These are phyloP conservation scores for Termitomyces eurrhizus DNA, from an alignment of 768 basidiomycete species.

Conservation along the genomic window DNA sequence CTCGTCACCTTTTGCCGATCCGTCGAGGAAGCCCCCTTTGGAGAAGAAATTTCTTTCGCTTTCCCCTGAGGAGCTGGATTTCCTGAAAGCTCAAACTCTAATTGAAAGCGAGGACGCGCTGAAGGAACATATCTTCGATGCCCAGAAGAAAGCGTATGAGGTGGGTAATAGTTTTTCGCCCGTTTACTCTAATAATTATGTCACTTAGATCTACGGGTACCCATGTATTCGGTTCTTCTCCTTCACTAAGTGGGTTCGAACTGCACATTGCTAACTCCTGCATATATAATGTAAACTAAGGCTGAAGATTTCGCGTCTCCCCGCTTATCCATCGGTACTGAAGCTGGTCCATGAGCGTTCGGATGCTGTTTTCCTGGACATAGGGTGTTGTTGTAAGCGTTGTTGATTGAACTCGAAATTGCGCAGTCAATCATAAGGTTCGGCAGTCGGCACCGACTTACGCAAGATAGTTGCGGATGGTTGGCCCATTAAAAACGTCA, in stretches of 20 bases:
- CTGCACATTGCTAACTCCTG: neutral
- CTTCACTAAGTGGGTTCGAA: slow-evolving; percentile 23
- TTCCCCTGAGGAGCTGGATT: slow-evolving; percentile 19
- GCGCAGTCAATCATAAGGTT: neutral
- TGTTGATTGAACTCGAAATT: neutral
- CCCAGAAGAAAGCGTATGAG: slow-evolving; percentile 28
- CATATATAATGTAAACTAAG: slow-evolving; percentile 2
- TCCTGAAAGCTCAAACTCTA: slow-evolving; percentile 26
- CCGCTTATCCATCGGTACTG: slow-evolving; percentile 25
- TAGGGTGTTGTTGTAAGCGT: slow-evolving; percentile 30
- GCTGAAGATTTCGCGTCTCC: slow-evolving; percentile 24
- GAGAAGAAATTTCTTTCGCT: slow-evolving; percentile 20
- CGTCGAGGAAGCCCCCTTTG: slow-evolving; percentile 15
- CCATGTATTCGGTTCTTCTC: slow-evolving; percentile 28
- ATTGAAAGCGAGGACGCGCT: slow-evolving; percentile 26
- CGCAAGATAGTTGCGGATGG: slow-evolving; percentile 29
- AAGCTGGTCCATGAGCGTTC: slow-evolving; percentile 15
- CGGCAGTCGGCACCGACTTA: slow-evolving; percentile 29
- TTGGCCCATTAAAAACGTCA: slow-evolving; percentile 25
- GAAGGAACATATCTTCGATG: slow-evolving; percentile 27
- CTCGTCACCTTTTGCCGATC: slow-evolving; percentile 8
- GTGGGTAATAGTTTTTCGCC: slow-evolving; percentile 10
- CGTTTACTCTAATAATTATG: neutral
- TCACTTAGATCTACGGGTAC: slow-evolving; percentile 23
- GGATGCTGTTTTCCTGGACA: slow-evolving; percentile 27